Evolutionary conservation across 2,329 filamentous ascomycete genomes (phyloP).

Genomic region (Elsinoe fawcettii): DNA sequence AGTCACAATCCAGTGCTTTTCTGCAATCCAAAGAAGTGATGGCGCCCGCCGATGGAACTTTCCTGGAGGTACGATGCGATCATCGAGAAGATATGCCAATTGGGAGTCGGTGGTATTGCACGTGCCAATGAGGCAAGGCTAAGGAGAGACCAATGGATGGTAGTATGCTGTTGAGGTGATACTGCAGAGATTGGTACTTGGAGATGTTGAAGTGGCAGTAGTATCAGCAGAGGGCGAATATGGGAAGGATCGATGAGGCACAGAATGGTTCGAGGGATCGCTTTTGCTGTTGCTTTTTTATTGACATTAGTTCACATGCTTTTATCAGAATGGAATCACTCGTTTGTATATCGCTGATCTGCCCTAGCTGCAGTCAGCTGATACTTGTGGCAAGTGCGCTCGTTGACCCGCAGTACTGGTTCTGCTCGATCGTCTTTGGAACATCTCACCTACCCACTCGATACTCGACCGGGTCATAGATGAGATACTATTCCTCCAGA

Average conservation of each 20-base stretch:
- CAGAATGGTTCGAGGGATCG: background rate
- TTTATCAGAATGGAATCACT: background rate
- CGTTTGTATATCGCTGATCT: background rate
- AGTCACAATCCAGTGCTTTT: background rate
- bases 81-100: no score
- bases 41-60: background rate
- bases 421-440: background rate
- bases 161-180: no score
- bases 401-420: background rate
- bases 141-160: no score
- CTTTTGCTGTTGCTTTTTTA: background rate
- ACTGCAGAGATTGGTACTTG: no score
- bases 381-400: background rate
- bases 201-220: background rate
- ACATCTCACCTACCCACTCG: background rate
- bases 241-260: background rate
- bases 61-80: background rate
- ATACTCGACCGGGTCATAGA: background rate
- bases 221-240: background rate
- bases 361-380: background rate
- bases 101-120: no score
- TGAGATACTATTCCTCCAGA: constrained; percentile 3
- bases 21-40: background rate
- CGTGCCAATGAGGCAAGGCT: no score
- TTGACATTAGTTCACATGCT: background rate